phyloP scores from a whole-genome alignment of 2,329 filamentous ascomycete genomes.

The Aureobasidium sp. region DNA sequence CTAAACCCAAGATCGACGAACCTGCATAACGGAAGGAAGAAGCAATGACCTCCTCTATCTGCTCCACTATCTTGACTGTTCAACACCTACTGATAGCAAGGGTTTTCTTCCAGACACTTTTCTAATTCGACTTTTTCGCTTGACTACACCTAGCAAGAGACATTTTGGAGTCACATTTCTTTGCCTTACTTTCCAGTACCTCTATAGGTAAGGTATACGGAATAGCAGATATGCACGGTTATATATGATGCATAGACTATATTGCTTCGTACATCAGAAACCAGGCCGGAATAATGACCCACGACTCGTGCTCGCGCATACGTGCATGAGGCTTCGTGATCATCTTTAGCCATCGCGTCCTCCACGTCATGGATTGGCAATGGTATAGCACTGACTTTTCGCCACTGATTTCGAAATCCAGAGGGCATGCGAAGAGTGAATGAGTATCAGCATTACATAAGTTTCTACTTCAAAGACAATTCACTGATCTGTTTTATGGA shows the following conservation, averaged over 20 bases:
- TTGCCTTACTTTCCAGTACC: too few relatives aligned
- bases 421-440: too few relatives aligned
- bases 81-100: background rate
- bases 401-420: background rate
- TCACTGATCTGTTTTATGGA: too few relatives aligned
- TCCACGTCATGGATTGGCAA: background rate
- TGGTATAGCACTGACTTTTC: background rate
- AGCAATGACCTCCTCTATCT: background rate
- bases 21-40: background rate
- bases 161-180: background rate
- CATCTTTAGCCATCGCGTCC: background rate
- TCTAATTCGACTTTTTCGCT: background rate
- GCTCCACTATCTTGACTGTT: background rate
- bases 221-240: background rate
- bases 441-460: too few relatives aligned
- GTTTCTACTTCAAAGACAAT: too few relatives aligned
- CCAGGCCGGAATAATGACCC: background rate
- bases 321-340: background rate
- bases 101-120: background rate
- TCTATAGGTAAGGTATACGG: background rate
- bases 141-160: background rate
- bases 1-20: constrained; percentile 12
- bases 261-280: background rate
- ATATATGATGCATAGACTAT: background rate
- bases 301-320: background rate